A percentile compares a stretch with the other conserved stretches of the same genome.
phyloP scores from a whole-genome alignment of 139 green algal species.

The Auxenochlorella pyrenoidosa region DNA sequence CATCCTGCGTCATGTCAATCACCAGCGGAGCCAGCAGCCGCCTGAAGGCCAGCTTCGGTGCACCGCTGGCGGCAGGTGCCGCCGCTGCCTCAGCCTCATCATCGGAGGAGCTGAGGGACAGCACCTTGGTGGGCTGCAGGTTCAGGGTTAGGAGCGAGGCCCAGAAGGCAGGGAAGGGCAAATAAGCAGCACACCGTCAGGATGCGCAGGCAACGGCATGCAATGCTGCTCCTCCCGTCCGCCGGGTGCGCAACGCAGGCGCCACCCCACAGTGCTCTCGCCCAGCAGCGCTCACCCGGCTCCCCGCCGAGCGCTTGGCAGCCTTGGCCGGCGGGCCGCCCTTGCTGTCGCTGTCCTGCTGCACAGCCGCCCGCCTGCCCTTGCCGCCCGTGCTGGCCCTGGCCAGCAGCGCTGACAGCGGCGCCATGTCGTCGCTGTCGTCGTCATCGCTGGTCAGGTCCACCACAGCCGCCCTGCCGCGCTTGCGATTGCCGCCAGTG shows the following conservation, averaged over 20 bases:
- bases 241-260: no score
- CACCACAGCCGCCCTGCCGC: not conserved
- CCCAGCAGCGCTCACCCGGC: not conserved
- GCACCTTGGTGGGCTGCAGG: not conserved
- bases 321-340: not conserved
- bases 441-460: not conserved
- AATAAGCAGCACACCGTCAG: no score
- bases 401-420: not conserved
- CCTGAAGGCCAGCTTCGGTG: not conserved
- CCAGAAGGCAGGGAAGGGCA: not conserved
- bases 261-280: no score
- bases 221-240: not conserved
- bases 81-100: not conserved
- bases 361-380: not conserved
- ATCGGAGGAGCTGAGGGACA: not conserved
- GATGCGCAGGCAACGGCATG: not conserved
- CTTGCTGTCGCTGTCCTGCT: not conserved
- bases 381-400: not conserved
- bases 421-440: not conserved
- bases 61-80: not conserved
- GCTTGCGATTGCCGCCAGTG: conserved; percentile 18
- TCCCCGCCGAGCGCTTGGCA: not conserved
- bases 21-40: not conserved
- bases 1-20: conserved; percentile 8
- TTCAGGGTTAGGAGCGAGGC: no score